A percentile compares a stretch with the other conserved stretches of the same genome.
These are phyloP conservation scores for Calonectria henricotiae DNA, from an alignment of 2,329 filamentous ascomycete genomes.

Conservation along the genomic window DNA sequence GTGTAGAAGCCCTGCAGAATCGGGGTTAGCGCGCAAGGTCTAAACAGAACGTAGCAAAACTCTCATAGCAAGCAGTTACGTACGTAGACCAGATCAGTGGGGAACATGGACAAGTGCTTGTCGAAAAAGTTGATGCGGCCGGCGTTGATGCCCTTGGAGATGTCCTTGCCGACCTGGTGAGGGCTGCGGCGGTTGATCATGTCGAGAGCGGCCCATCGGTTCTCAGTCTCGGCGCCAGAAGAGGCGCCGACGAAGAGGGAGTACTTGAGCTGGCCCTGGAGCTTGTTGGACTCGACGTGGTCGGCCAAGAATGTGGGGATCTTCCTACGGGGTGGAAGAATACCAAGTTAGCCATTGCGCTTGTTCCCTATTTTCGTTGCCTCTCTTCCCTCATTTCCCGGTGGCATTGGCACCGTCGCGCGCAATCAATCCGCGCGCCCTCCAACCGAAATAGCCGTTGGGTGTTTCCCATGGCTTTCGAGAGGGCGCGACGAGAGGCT, in stretches of 20 bases:
- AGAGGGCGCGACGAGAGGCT: background rate
- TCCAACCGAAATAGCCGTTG: too few relatives aligned
- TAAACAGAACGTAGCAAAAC: background rate
- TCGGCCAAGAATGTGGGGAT: conserved; percentile 88
- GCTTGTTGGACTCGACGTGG: conserved; percentile 88
- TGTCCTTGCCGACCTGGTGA: conserved; percentile 92
- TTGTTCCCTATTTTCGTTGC: background rate
- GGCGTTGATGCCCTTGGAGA: conserved; percentile 91
- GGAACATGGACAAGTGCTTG: conserved; percentile 95
- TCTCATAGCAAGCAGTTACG: conserved; percentile 42
- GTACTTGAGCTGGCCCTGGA: conserved; percentile 90
- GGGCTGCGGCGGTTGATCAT: conserved; percentile 91
- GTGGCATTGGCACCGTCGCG: conserved; percentile 10
- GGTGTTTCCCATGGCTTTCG: conserved; percentile 7
- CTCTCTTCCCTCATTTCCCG: background rate
- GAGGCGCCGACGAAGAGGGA: conserved; percentile 92
- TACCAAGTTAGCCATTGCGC: conserved; percentile 39
- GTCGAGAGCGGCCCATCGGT: conserved; percentile 89
- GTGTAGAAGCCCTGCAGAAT: conserved; percentile 81
- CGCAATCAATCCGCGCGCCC: too few relatives aligned
- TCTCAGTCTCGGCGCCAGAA: conserved; percentile 91
- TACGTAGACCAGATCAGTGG: conserved; percentile 86
- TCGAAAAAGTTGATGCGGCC: conserved; percentile 94
- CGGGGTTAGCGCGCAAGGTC: conserved; percentile 38
- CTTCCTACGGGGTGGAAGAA: conserved; percentile 70